Conservation (phyloP, 2,329 filamentous ascomycete genomes). For the Alternaria ventricosa region DNA sequence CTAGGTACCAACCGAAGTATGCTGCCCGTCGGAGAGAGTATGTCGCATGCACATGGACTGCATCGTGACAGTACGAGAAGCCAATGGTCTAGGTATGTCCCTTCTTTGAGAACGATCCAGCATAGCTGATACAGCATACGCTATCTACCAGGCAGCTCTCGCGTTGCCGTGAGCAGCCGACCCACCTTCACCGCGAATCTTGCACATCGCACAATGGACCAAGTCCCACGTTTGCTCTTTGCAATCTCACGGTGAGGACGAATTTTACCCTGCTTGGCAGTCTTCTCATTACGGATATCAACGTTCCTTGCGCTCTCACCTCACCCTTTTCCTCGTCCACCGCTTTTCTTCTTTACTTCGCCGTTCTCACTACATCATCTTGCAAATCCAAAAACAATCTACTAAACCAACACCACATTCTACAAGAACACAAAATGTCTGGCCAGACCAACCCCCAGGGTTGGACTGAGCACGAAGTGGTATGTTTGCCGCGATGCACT, state of each 20-base stretch:
- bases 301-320: too few relatives aligned
- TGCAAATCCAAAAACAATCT: too few relatives aligned
- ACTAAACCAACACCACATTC: too few relatives aligned
- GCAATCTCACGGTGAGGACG: neutral
- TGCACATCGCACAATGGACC: neutral
- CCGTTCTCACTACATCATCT: too few relatives aligned
- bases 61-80: neutral
- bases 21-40: neutral
- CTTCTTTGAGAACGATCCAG: neutral
- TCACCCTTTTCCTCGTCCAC: too few relatives aligned
- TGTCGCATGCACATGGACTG: neutral
- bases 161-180: neutral
- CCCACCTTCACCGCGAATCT: neutral
- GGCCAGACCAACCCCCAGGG: neutral
- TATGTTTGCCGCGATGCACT: neutral
- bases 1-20: too few relatives aligned
- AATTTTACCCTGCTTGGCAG: too few relatives aligned
- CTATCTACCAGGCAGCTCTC: neutral
- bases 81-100: too few relatives aligned
- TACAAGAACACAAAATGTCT: too few relatives aligned
- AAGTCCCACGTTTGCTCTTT: neutral
- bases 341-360: too few relatives aligned
- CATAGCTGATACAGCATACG: neutral
- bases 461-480: conserved; percentile 26
- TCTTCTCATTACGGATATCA: too few relatives aligned